These are phyloP conservation scores for Wickerhamomyces xylosicus DNA, from an alignment of 805 yeast species.

Conservation along the genomic window DNA sequence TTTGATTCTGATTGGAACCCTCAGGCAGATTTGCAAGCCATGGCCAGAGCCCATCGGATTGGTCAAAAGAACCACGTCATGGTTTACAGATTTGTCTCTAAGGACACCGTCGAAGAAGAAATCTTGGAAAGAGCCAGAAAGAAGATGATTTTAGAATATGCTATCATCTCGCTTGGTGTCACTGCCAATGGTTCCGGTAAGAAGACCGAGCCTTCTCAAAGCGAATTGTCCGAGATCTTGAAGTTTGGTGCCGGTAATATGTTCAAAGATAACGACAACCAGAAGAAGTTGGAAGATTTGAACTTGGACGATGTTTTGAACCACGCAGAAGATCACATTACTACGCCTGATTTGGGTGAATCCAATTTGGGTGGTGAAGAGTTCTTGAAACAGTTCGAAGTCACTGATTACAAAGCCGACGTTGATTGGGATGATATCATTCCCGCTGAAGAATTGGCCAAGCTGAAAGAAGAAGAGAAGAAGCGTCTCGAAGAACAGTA, in stretches of 20 bases:
- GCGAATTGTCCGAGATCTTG: conserved; percentile 84
- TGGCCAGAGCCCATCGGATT: conserved; percentile 99
- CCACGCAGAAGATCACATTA: conserved; percentile 95
- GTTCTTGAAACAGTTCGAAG: conserved; percentile 93
- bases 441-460: conserved; percentile 85
- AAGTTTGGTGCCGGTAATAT: conserved; percentile 98
- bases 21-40: conserved; percentile 97
- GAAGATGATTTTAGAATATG: conserved; percentile 97
- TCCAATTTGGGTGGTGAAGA: conserved; percentile 98
- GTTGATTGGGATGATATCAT: conserved; percentile 99
- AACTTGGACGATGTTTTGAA: conserved; percentile 91
- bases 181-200: conserved; percentile 50
- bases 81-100: conserved; percentile 95
- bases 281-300: conserved; percentile 88
- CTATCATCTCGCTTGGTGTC: conserved; percentile 91
- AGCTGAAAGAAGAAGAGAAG: conserved; percentile 86
- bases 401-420: conserved; percentile 96
- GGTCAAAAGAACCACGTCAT: conserved; percentile 99
- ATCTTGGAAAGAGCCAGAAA: conserved; percentile 93
- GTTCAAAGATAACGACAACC: conserved; percentile 94
- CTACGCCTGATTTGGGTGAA: conserved; percentile 94
- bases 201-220: conserved; percentile 66
- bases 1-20: conserved; percentile 99
- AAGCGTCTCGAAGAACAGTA: conserved; percentile 78
- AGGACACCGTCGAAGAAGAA: conserved; percentile 97